Conservation (phyloP, 306 rosid genomes). For the Lithocarpus polystachyus region DNA sequence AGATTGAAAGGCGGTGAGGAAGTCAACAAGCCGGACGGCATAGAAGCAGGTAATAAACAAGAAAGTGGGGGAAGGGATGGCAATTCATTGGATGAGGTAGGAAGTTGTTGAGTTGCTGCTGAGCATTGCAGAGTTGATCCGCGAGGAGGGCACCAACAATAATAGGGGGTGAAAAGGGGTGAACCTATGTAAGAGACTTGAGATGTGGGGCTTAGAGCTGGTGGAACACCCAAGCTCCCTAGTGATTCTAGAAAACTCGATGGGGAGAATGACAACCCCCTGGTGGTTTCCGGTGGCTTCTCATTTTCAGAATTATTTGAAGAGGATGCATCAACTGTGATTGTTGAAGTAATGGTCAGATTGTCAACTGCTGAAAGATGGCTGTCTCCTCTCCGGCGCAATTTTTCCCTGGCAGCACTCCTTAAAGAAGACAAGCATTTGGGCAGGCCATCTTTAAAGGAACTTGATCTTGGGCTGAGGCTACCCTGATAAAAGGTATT, state of each 20-base stretch:
- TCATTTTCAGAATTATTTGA: slow-evolving; percentile 34
- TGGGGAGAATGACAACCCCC: slow-evolving; percentile 37
- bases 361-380: slow-evolving; percentile 39
- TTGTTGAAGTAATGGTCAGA: slow-evolving; percentile 35
- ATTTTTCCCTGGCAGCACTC: slow-evolving; percentile 68
- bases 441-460: slow-evolving; percentile 81
- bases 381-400: slow-evolving; percentile 62
- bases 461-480: slow-evolving; percentile 83
- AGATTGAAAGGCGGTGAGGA: slow-evolving; percentile 53
- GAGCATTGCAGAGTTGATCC: slow-evolving; percentile 47
- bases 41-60: slow-evolving; percentile 54
- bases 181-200: slow-evolving; percentile 46
- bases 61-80: slow-evolving; percentile 58
- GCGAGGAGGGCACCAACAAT: slow-evolving; percentile 92
- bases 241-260: slow-evolving; percentile 58
- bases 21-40: slow-evolving; percentile 56
- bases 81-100: slow-evolving; percentile 25
- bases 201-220: slow-evolving; percentile 38
- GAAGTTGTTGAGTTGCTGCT: slow-evolving; percentile 39
- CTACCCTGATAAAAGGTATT: slow-evolving; percentile 65
- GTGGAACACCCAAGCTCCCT: slow-evolving; percentile 47
- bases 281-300: slow-evolving; percentile 34
- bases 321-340: slow-evolving; percentile 27
- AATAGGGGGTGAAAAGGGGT: slow-evolving; percentile 77
- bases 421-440: slow-evolving; percentile 59